phyloP scores from a whole-genome alignment of 441 rosid species.

The Populus hybrid region DNA sequence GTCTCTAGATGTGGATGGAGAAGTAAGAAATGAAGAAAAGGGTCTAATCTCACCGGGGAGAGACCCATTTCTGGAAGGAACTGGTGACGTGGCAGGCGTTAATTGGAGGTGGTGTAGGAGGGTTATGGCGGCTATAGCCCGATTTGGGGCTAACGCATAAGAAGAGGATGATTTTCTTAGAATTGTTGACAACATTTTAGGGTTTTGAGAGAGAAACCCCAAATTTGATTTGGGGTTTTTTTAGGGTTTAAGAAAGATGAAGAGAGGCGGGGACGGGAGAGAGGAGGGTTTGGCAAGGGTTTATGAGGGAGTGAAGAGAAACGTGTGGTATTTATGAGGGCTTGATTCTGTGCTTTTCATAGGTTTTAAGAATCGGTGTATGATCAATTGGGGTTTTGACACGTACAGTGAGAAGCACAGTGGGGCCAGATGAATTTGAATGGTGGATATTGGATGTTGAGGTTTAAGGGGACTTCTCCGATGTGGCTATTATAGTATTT shows the following conservation, averaged over 20 bases:
- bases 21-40: background rate
- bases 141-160: background rate
- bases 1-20: conserved; percentile 14
- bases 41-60: background rate
- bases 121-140: background rate
- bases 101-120: background rate
- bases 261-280: background rate
- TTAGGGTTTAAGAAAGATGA: background rate
- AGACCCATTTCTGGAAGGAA: background rate
- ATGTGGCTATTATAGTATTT: too few species aligned
- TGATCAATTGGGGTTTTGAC: background rate
- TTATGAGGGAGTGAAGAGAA: background rate
- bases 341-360: background rate
- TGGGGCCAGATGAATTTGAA: background rate
- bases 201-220: background rate
- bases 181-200: background rate
- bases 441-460: background rate
- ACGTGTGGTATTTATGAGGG: background rate
- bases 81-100: background rate
- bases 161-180: background rate
- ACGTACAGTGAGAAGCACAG: background rate
- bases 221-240: background rate
- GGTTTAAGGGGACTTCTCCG: too few species aligned
- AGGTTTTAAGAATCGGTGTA: background rate
- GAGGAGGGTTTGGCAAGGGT: background rate